phyloP scores from a whole-genome alignment of 1,284 basidiomycete species.

The Marasmius oreades region DNA sequence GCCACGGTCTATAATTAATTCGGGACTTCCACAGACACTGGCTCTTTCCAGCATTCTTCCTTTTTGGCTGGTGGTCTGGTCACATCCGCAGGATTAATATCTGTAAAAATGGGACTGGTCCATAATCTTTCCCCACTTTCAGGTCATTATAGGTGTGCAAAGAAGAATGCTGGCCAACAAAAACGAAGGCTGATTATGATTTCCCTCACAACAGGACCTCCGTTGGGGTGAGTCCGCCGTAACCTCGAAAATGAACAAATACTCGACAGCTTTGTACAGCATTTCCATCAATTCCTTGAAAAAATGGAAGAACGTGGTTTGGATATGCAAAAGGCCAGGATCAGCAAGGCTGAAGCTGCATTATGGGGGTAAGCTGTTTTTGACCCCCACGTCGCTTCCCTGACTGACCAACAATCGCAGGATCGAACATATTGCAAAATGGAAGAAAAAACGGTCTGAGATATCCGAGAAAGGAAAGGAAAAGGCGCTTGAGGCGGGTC shows the following conservation, averaged over 20 bases:
- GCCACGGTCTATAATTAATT: neutral
- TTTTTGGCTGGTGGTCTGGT: constrained; percentile 58
- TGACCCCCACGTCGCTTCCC: neutral
- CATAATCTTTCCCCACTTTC: constrained; percentile 64
- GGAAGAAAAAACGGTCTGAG: constrained; percentile 37
- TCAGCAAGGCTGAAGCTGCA: constrained; percentile 56
- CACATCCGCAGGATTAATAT: constrained; percentile 65
- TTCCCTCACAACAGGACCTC: constrained; percentile 36
- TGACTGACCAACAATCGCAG: constrained; percentile 22
- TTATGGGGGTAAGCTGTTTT: constrained; percentile 47
- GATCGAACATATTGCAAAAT: constrained; percentile 43
- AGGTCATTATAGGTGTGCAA: constrained; percentile 57
- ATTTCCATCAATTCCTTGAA: constrained; percentile 62
- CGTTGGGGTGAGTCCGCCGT: constrained; percentile 36
- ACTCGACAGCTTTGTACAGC: constrained; percentile 30
- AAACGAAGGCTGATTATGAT: neutral
- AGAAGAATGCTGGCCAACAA: constrained; percentile 21
- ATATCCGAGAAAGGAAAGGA: constrained; percentile 30
- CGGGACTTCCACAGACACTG: constrained; percentile 39
- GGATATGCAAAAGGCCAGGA: constrained; percentile 59
- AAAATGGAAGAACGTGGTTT: constrained; percentile 54
- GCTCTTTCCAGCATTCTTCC: constrained; percentile 70
- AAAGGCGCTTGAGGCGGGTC: constrained; percentile 19
- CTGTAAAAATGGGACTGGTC: constrained; percentile 63
- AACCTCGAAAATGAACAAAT: neutral